Evolutionary conservation across 805 yeast species (phyloP), one percentile per base, ranked within the genome.

Genomic region (Torulaspora microellipsoides): DNA sequence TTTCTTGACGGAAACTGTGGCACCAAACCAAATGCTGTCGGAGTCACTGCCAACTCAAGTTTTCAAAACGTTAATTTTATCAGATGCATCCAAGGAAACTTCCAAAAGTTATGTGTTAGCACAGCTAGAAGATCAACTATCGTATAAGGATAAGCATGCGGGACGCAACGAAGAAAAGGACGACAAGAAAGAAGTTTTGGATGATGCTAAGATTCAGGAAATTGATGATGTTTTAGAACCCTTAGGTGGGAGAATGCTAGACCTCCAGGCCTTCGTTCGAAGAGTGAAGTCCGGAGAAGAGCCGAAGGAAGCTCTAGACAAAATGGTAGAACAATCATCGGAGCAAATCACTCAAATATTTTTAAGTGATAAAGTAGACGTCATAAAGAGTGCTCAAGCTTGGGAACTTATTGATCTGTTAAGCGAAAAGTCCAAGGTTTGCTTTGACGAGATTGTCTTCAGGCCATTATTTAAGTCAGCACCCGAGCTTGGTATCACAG

Each of bases 241-340:
- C 10, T 66, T 93, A 23, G 99, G 99, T 15, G 99, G 99, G 32
- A 79, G 99, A 49, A 85, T 91, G 90, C 72, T 89, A 35, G 99
- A 93, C 62, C 71, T 93, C 40, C 96, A 93, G 64, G 83, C 91
- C 25, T 89, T 87, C 65, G 84, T 84, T 1, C 77, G 98, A 59
- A 83, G 98, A 40, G 77, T 93, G 13, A 81, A 81, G 54, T 80
- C 91, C 1, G 99, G 99, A 6, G 99, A 93, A 60, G 60, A 77
- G 7, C 95, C 96, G 2, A 55, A 67, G 8, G 83, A 76, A 40
- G 97, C 98, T 0, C 67, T 88, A 34, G 65, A 73, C 2, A 90
- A 87, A 51, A 85, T 93, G 83, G 76, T 88, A 4, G 73, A 72
- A 20, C 96, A 89, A 64, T 81, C 96, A 0, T 81, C 91, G 4